Evolutionary conservation across 2,329 filamentous ascomycete genomes (phyloP).

Genomic region (Didymella lethalis): DNA sequence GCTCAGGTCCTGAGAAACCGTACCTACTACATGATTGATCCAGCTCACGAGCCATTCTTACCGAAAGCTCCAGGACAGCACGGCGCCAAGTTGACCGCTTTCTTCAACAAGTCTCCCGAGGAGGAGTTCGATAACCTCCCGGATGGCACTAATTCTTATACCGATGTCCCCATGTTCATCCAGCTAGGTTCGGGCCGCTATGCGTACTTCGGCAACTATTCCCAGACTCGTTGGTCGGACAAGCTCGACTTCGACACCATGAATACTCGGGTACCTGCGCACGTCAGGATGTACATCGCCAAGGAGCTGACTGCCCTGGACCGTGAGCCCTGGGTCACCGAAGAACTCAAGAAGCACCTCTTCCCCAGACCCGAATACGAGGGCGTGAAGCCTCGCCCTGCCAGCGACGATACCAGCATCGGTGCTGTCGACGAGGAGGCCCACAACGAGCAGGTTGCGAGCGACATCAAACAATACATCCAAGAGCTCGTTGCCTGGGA

Average conservation of each 20-base stretch:
- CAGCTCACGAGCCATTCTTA: conserved; percentile 52
- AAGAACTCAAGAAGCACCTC: conserved; percentile 53
- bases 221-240: conserved; percentile 55
- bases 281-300: conserved; percentile 53
- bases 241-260: conserved; percentile 55
- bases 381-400: conserved; percentile 38
- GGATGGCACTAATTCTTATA: conserved; percentile 39
- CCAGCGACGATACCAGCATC: conserved; percentile 25
- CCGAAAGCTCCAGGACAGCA: conserved; percentile 53
- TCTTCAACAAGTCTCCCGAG: conserved; percentile 53
- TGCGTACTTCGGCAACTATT: conserved; percentile 57
- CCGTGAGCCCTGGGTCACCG: conserved; percentile 55
- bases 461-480: conserved; percentile 47
- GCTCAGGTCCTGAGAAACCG: conserved; percentile 42
- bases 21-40: conserved; percentile 55
- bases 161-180: conserved; percentile 55
- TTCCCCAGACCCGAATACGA: conserved; percentile 53
- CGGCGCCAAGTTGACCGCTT: conserved; percentile 57
- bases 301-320: conserved; percentile 44
- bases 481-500: conserved; percentile 52
- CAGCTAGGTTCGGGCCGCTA: conserved; percentile 40
- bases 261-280: conserved; percentile 47
- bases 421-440: conserved; percentile 31
- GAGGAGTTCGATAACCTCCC: conserved; percentile 37
- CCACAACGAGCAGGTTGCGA: conserved; percentile 35